Percentiles rank a stretch among this genome's conserved stretches.
Conservation (phyloP, 2,329 filamentous ascomycete genomes). For the Beauveria varroae region DNA sequence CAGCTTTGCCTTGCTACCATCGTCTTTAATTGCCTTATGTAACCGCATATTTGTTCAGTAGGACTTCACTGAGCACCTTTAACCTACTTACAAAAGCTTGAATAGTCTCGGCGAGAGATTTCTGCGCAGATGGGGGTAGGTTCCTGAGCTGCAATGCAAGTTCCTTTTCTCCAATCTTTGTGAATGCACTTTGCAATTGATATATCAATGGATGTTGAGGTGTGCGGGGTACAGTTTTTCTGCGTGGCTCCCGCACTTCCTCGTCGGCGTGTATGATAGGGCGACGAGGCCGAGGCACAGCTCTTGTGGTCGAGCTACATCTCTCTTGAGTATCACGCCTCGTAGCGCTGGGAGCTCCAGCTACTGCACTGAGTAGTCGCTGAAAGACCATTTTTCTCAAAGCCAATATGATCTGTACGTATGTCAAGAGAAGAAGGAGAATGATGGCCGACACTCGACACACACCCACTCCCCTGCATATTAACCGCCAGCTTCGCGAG, state of each 20-base stretch:
- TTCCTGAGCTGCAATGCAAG: no score
- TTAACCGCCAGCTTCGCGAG: not conserved
- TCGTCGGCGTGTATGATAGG: not conserved
- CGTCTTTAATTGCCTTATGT: not conserved
- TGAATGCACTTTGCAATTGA: not conserved
- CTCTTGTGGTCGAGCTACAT: not conserved
- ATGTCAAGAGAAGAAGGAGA: no score
- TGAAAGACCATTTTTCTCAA: not conserved
- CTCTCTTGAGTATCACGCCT: not conserved
- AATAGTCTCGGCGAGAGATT: not conserved
- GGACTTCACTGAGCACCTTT: not conserved
- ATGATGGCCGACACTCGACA: no score
- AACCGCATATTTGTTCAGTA: not conserved
- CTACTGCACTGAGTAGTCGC: no score
- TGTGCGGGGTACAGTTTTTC: not conserved
- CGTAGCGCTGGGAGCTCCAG: not conserved
- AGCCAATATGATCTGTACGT: not conserved
- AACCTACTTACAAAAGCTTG: not conserved
- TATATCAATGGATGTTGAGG: not conserved
- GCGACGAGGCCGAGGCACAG: not conserved
- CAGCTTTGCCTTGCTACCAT: not conserved
- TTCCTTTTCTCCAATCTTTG: not conserved
- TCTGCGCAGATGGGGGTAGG: not conserved
- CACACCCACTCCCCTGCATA: not conserved
- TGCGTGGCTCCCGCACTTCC: not conserved